A percentile compares a stretch with the other conserved stretches of the same genome.
phyloP scores from a whole-genome alignment of 1,139 yeast species.

The Suhomyces chickasaworum region DNA sequence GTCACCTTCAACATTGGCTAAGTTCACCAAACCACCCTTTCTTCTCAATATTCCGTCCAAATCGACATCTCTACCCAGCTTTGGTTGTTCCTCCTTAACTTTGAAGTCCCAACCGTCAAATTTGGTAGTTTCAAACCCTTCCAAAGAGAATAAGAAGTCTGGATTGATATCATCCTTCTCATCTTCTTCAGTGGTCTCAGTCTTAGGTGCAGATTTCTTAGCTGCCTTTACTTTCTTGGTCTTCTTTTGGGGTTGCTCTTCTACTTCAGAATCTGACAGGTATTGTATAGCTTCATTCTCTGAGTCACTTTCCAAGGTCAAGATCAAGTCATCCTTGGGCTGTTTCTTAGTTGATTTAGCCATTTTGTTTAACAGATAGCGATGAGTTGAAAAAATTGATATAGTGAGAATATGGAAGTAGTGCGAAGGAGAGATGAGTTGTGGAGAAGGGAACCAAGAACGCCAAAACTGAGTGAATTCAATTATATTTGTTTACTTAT shows the following conservation, averaged over 20 bases:
- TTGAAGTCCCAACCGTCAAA: slow-evolving; percentile 86
- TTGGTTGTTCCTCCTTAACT: slow-evolving; percentile 40
- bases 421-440: slow-evolving; percentile 5
- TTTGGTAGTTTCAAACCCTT: slow-evolving; percentile 51
- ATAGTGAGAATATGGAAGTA: slow-evolving; percentile 1
- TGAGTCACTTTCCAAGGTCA: slow-evolving; percentile 63
- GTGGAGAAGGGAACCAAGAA: background rate
- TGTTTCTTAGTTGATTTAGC: slow-evolving; percentile 20
- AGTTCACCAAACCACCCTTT: slow-evolving; percentile 69
- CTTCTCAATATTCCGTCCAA: slow-evolving; percentile 81
- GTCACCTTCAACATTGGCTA: slow-evolving; percentile 46
- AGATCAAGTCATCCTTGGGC: slow-evolving; percentile 29
- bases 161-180: slow-evolving; percentile 63
- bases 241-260: slow-evolving; percentile 14
- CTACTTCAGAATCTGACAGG: slow-evolving; percentile 25
- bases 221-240: too few species aligned
- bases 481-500: too few species aligned
- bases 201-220: slow-evolving; percentile 20
- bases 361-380: slow-evolving; percentile 14
- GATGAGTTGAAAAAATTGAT: slow-evolving; percentile 11
- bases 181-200: slow-evolving; percentile 29
- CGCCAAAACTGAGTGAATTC: background rate
- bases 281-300: slow-evolving; percentile 35
- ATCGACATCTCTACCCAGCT: slow-evolving; percentile 66
- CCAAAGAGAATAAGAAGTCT: slow-evolving; percentile 67